Evolutionary conservation across 2,329 filamentous ascomycete species (phyloP).

Genomic region (Verticillium longisporum): DNA sequence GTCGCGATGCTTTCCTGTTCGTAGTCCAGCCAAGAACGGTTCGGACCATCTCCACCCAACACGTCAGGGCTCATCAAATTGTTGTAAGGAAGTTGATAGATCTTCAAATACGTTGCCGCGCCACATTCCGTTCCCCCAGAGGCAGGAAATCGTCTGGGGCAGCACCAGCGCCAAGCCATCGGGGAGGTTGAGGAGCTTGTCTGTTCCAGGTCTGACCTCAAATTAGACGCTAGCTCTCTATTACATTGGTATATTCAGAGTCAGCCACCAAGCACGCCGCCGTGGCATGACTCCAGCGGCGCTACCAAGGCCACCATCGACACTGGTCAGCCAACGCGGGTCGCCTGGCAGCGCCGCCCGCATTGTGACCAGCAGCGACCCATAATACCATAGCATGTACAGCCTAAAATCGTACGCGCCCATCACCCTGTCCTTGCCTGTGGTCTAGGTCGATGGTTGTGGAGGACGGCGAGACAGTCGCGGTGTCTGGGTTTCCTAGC

Average conservation of each 20-base stretch:
- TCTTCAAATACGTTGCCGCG: conserved; percentile 8
- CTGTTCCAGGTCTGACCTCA: no score
- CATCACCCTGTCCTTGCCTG: conserved; percentile 4
- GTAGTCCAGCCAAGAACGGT: conserved; percentile 8
- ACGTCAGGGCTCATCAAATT: conserved; percentile 3
- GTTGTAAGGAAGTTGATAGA: conserved; percentile 10
- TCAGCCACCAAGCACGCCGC: conserved; percentile 4
- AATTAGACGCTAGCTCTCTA: conserved; percentile 8
- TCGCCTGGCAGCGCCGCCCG: conserved; percentile 13
- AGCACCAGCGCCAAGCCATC: no score
- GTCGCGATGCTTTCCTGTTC: conserved; percentile 9
- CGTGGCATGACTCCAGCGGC: conserved; percentile 18
- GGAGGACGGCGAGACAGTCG: conserved; percentile 24
- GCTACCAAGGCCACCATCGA: conserved; percentile 14
- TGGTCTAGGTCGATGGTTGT: conserved; percentile 23
- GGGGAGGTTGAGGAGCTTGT: no score
- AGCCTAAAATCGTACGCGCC: conserved; percentile 14
- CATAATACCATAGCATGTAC: conserved; percentile 18
- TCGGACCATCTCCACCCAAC: no score
- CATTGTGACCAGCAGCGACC: conserved; percentile 20
- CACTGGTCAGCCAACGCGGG: conserved; percentile 14
- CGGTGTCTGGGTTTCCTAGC: conserved; percentile 17
- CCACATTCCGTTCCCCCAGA: no score
- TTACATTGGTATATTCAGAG: conserved; percentile 8
- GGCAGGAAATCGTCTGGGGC: no score